phyloP scores from a whole-genome alignment of 2,329 filamentous ascomycete genomes.

The Alternaria sp. region DNA sequence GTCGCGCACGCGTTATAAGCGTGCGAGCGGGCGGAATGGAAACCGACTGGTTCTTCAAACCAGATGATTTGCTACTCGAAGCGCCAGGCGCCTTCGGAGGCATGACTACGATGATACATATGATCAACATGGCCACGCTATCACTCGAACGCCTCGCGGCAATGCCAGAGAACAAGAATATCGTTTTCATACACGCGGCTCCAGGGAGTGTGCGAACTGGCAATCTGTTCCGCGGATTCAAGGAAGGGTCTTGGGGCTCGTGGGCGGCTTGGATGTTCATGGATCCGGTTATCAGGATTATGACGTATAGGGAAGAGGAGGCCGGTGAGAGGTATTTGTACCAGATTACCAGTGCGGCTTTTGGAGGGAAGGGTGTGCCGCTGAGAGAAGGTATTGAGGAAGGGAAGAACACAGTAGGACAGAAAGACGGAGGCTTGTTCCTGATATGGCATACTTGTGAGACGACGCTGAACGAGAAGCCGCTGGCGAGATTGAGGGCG shows the following conservation, averaged over 20 bases:
- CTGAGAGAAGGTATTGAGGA: background rate
- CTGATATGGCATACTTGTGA: background rate
- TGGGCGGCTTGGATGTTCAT: conserved; percentile 10
- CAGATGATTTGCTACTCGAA: conserved; percentile 47
- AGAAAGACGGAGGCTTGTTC: background rate
- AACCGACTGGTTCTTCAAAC: conserved; percentile 21
- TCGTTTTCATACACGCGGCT: conserved; percentile 48
- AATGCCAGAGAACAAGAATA: conserved; percentile 29
- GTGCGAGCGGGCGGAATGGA: conserved; percentile 47
- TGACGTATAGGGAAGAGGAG: conserved; percentile 7
- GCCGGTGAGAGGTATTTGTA: conserved; percentile 11
- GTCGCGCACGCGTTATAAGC: conserved; percentile 38
- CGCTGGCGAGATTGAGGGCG: background rate
- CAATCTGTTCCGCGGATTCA: conserved; percentile 25
- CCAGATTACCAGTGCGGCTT: conserved; percentile 9
- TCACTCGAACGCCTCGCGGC: conserved; percentile 30
- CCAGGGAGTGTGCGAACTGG: conserved; percentile 49
- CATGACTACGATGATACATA: conserved; percentile 37
- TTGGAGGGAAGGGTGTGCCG: conserved; percentile 3
- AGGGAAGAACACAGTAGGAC: background rate
- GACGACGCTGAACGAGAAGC: background rate
- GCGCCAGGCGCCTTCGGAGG: conserved; percentile 38
- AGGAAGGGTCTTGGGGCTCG: conserved; percentile 17
- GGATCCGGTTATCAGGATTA: background rate
- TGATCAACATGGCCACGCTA: conserved; percentile 39